phyloP scores from a whole-genome alignment of 345 rosid species.

The Linum lewisii region DNA sequence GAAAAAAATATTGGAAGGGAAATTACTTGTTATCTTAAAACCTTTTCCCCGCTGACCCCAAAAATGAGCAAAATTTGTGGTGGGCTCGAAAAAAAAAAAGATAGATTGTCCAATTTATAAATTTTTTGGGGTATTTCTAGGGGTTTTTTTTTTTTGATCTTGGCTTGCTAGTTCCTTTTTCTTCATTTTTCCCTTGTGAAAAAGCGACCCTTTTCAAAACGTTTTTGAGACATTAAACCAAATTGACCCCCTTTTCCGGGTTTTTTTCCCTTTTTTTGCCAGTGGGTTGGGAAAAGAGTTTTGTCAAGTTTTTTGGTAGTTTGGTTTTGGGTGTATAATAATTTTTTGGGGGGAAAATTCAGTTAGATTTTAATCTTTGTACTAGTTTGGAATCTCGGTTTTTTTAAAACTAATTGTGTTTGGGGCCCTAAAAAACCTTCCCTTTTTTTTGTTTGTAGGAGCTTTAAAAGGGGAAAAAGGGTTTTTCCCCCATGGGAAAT shows the following conservation, averaged over 20 bases:
- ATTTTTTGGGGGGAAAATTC: constrained; percentile 2
- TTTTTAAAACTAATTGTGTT: too few species aligned
- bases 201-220: background rate
- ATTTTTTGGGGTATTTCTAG: constrained; percentile 43
- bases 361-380: background rate
- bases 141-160: background rate
- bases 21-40: constrained; percentile 46
- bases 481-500: constrained; percentile 81
- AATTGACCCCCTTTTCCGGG: too few species aligned
- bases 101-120: constrained; percentile 61
- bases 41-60: constrained; percentile 50
- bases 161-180: background rate
- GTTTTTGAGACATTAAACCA: background rate
- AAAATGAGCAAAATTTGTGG: constrained; percentile 49
- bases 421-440: background rate
- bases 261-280: too few species aligned
- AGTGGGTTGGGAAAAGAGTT: too few species aligned
- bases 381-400: too few species aligned
- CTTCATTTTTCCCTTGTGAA: too few species aligned
- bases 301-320: background rate
- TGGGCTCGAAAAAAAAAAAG: constrained; percentile 71
- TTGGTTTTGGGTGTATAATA: background rate
- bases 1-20: constrained; percentile 65
- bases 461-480: constrained; percentile 73
- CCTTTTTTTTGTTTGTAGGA: constrained; percentile 33